phyloP scores from a whole-genome alignment of 2,329 filamentous ascomycete species.

The Colletotrichum magnum region DNA sequence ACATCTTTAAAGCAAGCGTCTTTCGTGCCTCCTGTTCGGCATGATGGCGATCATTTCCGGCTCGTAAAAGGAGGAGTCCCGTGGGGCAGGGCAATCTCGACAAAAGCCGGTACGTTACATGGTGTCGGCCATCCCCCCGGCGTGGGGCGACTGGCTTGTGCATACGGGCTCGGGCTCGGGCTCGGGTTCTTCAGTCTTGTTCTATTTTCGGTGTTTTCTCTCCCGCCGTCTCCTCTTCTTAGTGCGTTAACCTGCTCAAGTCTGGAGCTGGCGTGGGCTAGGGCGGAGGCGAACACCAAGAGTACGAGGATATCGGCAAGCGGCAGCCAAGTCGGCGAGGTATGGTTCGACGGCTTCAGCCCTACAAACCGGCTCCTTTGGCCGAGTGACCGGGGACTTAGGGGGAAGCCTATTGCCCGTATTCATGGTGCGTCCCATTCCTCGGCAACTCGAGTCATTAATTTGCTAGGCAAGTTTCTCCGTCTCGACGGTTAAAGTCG shows the following conservation, averaged over 20 bases:
- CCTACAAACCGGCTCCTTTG: not conserved
- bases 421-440: not conserved
- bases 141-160: slow-evolving; percentile 18
- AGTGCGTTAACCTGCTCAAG: not conserved
- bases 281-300: not conserved
- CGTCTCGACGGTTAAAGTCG: no score
- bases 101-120: not conserved
- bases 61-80: slow-evolving; percentile 21
- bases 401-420: slow-evolving; percentile 2
- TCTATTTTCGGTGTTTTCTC: slow-evolving; percentile 18
- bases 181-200: not conserved
- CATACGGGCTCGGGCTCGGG: slow-evolving; percentile 6
- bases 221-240: not conserved
- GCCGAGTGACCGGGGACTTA: not conserved
- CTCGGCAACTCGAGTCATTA: not conserved
- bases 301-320: not conserved
- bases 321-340: not conserved
- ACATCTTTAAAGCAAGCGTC: not conserved
- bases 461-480: no score
- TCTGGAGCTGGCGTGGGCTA: not conserved
- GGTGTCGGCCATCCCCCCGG: slow-evolving; percentile 19
- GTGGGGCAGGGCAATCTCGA: slow-evolving; percentile 32
- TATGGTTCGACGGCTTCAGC: not conserved
- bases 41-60: slow-evolving; percentile 19
- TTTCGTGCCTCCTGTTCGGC: not conserved